Percentiles rank a stretch among this genome's conserved stretches.
phyloP scores from a whole-genome alignment of 345 rosid species.

The Eucalyptus guilfoylei region DNA sequence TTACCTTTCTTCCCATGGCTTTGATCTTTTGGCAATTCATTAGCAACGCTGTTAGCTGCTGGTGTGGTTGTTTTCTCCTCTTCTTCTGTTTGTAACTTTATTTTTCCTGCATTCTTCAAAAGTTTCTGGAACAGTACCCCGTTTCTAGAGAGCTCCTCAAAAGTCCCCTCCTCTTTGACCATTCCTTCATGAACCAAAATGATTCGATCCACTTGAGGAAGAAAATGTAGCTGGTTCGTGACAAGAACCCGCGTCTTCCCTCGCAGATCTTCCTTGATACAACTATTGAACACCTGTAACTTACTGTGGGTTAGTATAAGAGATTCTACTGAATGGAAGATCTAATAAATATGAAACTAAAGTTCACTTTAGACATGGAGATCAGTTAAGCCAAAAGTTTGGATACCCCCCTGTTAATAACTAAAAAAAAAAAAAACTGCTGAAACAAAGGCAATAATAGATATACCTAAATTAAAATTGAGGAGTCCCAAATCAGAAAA shows the following conservation, averaged over 20 bases:
- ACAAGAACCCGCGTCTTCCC: slow-evolving; percentile 85
- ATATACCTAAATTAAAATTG: too few species aligned
- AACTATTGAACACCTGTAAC: slow-evolving; percentile 71
- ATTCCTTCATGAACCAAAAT: not conserved
- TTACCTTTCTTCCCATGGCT: slow-evolving; percentile 23
- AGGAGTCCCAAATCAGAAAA: too few species aligned
- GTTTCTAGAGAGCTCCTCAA: not conserved
- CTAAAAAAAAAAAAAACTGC: not conserved
- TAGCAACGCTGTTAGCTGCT: slow-evolving; percentile 16
- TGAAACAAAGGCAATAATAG: not conserved
- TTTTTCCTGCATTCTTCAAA: slow-evolving; percentile 95
- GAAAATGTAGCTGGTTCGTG: slow-evolving; percentile 53
- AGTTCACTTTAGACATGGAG: not conserved
- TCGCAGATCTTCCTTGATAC: slow-evolving; percentile 67
- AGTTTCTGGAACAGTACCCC: slow-evolving; percentile 70
- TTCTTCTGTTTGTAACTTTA: slow-evolving; percentile 44
- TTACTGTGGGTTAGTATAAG: not conserved
- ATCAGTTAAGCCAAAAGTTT: not conserved
- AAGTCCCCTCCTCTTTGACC: not conserved
- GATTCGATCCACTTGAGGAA: not conserved
- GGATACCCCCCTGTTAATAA: not conserved
- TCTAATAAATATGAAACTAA: not conserved
- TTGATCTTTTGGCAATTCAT: slow-evolving; percentile 3
- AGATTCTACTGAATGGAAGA: not conserved
- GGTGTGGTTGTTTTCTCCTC: slow-evolving; percentile 21